These are phyloP conservation scores for Marchantia paleacea DNA, from an alignment of 225 moss, liverwort and hornwort genomes.

Conservation along the genomic window DNA sequence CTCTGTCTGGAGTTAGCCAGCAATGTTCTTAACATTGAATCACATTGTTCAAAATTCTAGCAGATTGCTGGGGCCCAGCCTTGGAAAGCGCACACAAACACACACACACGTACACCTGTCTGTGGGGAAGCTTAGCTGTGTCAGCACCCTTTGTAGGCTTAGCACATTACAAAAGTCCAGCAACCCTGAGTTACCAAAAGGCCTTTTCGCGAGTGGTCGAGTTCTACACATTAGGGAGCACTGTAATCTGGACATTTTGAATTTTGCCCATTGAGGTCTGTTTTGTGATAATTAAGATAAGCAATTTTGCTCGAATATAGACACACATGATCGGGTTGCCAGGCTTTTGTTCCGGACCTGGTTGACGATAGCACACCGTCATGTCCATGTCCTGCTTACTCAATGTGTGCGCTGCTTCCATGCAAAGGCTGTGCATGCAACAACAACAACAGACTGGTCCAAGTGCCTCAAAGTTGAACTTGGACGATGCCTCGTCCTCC, in stretches of 20 bases:
- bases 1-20: conserved; percentile 5
- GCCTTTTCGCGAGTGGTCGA: background rate
- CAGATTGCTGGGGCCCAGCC: conserved; percentile 5
- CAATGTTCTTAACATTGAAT: conserved; percentile 24
- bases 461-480: too few species aligned
- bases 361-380: too few species aligned
- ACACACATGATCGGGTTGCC: background rate
- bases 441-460: too few species aligned
- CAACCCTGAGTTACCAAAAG: conserved; percentile 11
- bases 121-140: background rate
- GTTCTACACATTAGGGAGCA: background rate
- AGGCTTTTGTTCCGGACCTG: too few species aligned
- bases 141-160: conserved; percentile 24
- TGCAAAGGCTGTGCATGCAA: too few species aligned
- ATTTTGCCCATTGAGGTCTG: conserved; percentile 14
- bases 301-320: conserved; percentile 21
- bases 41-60: conserved; percentile 19
- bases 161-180: conserved; percentile 20
- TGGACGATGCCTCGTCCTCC: too few species aligned
- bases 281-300: conserved; percentile 19
- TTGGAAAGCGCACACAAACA: background rate
- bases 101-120: background rate
- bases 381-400: too few species aligned
- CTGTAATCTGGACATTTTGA: conserved; percentile 13
- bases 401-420: too few species aligned